These are phyloP conservation scores for Chaetomium tenue DNA, from an alignment of 495 filamentous ascomycete species.

Conservation along the genomic window DNA sequence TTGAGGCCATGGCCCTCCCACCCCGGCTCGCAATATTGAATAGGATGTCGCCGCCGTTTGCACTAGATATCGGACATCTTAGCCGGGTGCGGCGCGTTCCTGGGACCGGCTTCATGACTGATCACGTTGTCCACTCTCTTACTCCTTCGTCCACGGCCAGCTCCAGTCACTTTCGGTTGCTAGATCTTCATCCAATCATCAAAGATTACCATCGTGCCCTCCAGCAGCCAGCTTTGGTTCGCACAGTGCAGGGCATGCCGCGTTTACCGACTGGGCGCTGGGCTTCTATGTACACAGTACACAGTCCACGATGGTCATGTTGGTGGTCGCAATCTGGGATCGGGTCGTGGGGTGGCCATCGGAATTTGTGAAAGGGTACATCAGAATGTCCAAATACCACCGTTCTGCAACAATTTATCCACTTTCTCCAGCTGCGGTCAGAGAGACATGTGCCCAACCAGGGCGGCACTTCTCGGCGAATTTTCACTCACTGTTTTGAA, in stretches of 20 bases:
- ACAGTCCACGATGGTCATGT: not conserved
- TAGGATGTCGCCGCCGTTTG: too few relatives aligned
- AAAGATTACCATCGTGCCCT: not conserved
- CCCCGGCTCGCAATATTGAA: too few relatives aligned
- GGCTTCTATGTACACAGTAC: too few relatives aligned
- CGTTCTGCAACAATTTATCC: too few relatives aligned
- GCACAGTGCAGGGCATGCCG: slow-evolving; percentile 1
- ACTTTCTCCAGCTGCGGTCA: too few relatives aligned
- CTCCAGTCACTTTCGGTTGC: not conserved
- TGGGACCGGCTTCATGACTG: too few relatives aligned
- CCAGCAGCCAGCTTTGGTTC: not conserved
- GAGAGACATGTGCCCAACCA: too few relatives aligned
- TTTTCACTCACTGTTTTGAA: too few relatives aligned
- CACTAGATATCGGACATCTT: not conserved
- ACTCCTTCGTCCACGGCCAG: not conserved
- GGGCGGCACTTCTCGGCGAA: too few relatives aligned
- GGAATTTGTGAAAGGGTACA: not conserved
- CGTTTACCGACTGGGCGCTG: not conserved
- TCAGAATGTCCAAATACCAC: too few relatives aligned
- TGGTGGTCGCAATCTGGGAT: not conserved
- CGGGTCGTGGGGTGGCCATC: not conserved
- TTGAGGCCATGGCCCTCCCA: too few relatives aligned
- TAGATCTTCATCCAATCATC: slow-evolving; percentile 1
- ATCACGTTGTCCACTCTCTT: too few relatives aligned
- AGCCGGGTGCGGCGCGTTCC: not conserved